Evolutionary conservation across 768 basidiomycete genomes (phyloP), one percentile per base, ranked within the genome.

Genomic region (Tricholoma sp.): DNA sequence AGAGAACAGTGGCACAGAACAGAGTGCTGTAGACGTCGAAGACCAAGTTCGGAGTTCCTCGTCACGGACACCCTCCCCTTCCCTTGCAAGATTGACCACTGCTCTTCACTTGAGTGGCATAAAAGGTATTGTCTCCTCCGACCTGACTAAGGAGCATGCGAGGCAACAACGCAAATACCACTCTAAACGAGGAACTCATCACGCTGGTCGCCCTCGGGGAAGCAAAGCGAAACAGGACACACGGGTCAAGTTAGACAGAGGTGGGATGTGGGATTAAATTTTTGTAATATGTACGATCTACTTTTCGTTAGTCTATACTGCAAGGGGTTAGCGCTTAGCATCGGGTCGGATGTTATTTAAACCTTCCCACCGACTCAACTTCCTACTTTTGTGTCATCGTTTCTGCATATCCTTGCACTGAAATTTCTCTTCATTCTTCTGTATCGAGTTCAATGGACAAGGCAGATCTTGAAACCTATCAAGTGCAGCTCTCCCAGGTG

Each of bases 401-500:
- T 4, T 43, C 41, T 21, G 19, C 19, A 43, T 7, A 19, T 43
- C 10, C n/a, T 37, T 35, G 31, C 14, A 14, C 19, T 34, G 6
- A 10, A 21, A 7, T 4, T 37, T 11, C 8, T 3, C 39, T 41
- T 35, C 51, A 10, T 35, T 35, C 16, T 7, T 16, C 11, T 7
- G 19, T 52, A 52, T 52, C 37, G 45, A 50, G 46, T 39, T 49
- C 56, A 24, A 81, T 83, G 79, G 79, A 90, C 69, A 84, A 82
- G 65, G 76, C 82, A 57, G 92, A 94, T 71, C 82, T 94, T 57
- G 92, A 94, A 72, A 90, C 89, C 1, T 94, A 93, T 68, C 89
- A 94, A 75, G 88, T 89, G 10, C 90, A 92, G 68, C 85, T 93
- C 58, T 84, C 86, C n/a, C 90, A 94, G 69, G 91, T 94, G 59